Conservation (phyloP, 192 early-diverging fungal species). For the Backusella australiensis region DNA sequence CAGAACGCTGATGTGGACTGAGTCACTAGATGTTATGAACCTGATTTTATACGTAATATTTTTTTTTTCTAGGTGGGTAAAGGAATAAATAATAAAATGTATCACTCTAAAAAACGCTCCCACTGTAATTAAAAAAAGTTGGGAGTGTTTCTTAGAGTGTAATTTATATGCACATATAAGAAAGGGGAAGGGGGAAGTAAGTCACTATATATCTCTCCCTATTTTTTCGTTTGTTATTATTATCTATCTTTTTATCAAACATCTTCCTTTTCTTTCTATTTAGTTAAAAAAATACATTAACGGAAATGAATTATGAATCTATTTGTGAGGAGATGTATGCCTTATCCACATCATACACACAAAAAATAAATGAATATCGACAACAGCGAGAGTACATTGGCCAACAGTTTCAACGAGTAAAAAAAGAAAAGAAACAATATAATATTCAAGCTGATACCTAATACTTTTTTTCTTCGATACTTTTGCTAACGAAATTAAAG, state of each 20-base stretch:
- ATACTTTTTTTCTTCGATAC: not conserved
- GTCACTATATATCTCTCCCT: too few relatives aligned
- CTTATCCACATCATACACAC: slow-evolving; percentile 12
- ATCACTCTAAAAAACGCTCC: too few relatives aligned
- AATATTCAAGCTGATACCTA: not conserved
- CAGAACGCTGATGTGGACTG: too few relatives aligned
- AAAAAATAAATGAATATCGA: slow-evolving; percentile 18
- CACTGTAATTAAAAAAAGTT: too few relatives aligned
- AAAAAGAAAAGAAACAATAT: not conserved
- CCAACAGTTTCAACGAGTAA: slow-evolving; percentile 28
- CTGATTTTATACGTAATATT: too few relatives aligned
- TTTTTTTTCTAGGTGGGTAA: too few relatives aligned
- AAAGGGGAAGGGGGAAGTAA: too few relatives aligned
- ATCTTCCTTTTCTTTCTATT: not conserved
- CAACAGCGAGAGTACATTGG: slow-evolving; percentile 20
- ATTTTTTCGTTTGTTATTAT: too few relatives aligned
- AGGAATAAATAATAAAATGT: too few relatives aligned
- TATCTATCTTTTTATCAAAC: not conserved
- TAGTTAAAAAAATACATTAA: not conserved
- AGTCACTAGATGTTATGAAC: too few relatives aligned
- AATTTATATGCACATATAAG: too few relatives aligned
- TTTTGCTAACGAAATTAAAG: slow-evolving; percentile 6
- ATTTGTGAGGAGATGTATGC: slow-evolving; percentile 22
- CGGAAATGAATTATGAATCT: slow-evolving; percentile 1
- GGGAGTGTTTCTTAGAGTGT: too few relatives aligned